phyloP scores from a whole-genome alignment of 2,329 filamentous ascomycete species.

The Sporothrix globosa region DNA sequence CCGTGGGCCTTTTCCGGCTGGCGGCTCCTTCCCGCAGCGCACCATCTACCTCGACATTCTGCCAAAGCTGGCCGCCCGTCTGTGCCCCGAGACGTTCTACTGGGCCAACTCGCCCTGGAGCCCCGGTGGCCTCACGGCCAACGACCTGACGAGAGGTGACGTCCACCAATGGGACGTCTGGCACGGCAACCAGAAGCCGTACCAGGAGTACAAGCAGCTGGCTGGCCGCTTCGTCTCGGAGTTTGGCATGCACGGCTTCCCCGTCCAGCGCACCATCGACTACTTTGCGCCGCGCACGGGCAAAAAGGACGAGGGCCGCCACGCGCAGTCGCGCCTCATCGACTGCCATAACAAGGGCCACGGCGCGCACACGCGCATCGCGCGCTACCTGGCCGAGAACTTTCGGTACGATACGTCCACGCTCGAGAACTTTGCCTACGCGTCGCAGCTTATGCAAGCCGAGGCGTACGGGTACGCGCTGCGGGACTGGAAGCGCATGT shows the following conservation, averaged over 20 bases:
- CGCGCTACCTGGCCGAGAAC: slow-evolving; percentile 88
- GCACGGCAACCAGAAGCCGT: slow-evolving; percentile 86
- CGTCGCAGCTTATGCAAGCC: slow-evolving; percentile 69
- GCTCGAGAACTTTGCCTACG: slow-evolving; percentile 71
- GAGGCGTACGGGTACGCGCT: slow-evolving; percentile 66
- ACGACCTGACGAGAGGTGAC: slow-evolving; percentile 80
- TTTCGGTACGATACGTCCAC: slow-evolving; percentile 67
- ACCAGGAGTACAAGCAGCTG: slow-evolving; percentile 85
- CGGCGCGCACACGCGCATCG: slow-evolving; percentile 83
- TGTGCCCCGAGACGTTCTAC: slow-evolving; percentile 73
- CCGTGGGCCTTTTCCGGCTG: slow-evolving; percentile 79
- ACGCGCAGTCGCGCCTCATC: slow-evolving; percentile 80
- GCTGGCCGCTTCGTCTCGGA: slow-evolving; percentile 92
- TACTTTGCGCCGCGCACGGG: slow-evolving; percentile 66
- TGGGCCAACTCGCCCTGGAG: slow-evolving; percentile 88
- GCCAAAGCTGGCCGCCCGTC: slow-evolving; percentile 68
- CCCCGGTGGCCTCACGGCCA: slow-evolving; percentile 66
- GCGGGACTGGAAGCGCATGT: slow-evolving; percentile 47
- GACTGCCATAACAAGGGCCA: slow-evolving; percentile 97
- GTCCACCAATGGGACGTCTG: slow-evolving; percentile 97
- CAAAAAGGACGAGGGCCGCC: slow-evolving; percentile 65
- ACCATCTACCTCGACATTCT: slow-evolving; percentile 94
- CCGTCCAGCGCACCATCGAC: slow-evolving; percentile 80
- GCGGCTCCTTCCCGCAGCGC: slow-evolving; percentile 83
- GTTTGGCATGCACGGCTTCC: slow-evolving; percentile 94